phyloP scores from a whole-genome alignment of 2,329 filamentous ascomycete genomes.

The Colletotrichum sp. region DNA sequence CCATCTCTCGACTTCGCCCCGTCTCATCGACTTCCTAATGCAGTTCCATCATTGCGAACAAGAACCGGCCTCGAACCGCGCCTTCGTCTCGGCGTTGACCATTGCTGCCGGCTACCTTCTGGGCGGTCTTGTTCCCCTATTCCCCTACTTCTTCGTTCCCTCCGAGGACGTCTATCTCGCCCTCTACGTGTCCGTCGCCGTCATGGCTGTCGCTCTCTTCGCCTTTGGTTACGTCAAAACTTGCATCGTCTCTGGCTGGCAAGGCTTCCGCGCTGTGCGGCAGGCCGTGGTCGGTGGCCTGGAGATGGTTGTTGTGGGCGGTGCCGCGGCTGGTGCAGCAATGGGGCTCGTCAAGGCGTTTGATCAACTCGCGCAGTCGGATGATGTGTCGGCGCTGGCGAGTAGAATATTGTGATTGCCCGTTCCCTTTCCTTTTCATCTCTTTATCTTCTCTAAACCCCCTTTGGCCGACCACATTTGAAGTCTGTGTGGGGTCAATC shows the following conservation, averaged over 20 bases:
- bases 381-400: slow-evolving; percentile 8
- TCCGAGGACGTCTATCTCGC: slow-evolving; percentile 44
- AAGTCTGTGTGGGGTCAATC: background rate
- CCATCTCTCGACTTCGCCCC: slow-evolving; percentile 33
- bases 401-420: background rate
- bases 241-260: slow-evolving; percentile 40
- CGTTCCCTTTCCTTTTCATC: background rate
- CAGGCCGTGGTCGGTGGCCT: slow-evolving; percentile 33
- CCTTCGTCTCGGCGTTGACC: slow-evolving; percentile 65
- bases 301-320: slow-evolving; percentile 46
- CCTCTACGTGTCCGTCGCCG: slow-evolving; percentile 62
- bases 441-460: background rate
- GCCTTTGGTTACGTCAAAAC: slow-evolving; percentile 72
- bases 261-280: slow-evolving; percentile 17
- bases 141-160: slow-evolving; percentile 69
- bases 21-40: slow-evolving; percentile 64
- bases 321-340: slow-evolving; percentile 39
- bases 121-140: slow-evolving; percentile 72
- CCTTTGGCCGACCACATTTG: background rate
- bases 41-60: slow-evolving; percentile 60
- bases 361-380: slow-evolving; percentile 15
- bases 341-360: slow-evolving; percentile 40
- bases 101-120: slow-evolving; percentile 74
- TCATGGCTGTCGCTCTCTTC: slow-evolving; percentile 67
- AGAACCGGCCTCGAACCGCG: slow-evolving; percentile 45